Base-by-base conservation (phyloP, 2,329 filamentous ascomycete species). In the Claviceps quebecensis region DNA sequence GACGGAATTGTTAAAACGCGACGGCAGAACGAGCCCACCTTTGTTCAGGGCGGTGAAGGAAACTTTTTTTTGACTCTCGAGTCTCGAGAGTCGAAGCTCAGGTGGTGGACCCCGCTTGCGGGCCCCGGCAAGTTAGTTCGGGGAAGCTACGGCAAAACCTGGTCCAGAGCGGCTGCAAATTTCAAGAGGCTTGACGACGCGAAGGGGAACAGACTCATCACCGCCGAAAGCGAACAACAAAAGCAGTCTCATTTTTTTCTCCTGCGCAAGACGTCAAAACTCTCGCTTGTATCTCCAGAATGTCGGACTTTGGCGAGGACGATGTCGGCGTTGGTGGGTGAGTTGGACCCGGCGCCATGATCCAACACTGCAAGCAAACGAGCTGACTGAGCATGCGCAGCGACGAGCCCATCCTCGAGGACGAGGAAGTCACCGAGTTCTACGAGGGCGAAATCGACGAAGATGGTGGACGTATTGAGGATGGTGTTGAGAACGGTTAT, bases 221-320 rank as follows among this genome's bases (percentile, higher is more conserved):
- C 37, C 22, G 34, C 22, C 11, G 19, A 22, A 26, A 17, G 16
- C 13, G 34, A 34, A 37, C 47, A 16, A 47, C 53, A 29, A 46
- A 43, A 34, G 29, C 29, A 34, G n/a, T 48, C 47, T 48, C 4
- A 9, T 9, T 29, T 23, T 19, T 26, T 34, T 4, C 6, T 17
- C 13, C 45, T 23, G 40, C 38, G 26, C 46, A 26, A 46, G 8
- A 17, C 19, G 51, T 16, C 19, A 41, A n/a, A 14, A 16, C 14
- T 45, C 16, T 29, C 29, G 19, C 22, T 48, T 11, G 29, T 22
- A 14, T 46, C 48, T 16, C 43, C 53, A 69, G 53, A 19, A 87
- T 88, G 84, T 88, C 84, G 68, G 84, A 87, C 70, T 83, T 82
- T 70, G 83, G 81, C 59, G 80, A 83, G 61, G 78, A 84, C 59